A percentile compares a stretch with the other conserved stretches of the same genome.
Conservation (phyloP, 2,329 filamentous ascomycete genomes). For the Westerdykella sp. region DNA sequence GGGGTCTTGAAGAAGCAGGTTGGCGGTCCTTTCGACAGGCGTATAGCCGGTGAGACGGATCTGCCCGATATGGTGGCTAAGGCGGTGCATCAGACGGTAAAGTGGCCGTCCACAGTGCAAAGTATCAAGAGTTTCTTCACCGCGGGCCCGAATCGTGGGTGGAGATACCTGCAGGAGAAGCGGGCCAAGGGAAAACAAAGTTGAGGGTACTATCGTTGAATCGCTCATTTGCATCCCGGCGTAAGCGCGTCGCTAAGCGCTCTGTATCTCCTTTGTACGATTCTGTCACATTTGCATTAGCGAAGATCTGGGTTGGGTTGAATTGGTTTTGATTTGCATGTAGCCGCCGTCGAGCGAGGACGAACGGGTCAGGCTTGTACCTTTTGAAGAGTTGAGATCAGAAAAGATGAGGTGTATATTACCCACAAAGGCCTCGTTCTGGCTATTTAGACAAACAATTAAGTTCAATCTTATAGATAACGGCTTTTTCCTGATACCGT, state of each 20-base stretch:
- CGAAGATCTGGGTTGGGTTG: slow-evolving; percentile 6
- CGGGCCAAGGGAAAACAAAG: slow-evolving; percentile 38
- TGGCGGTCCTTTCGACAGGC: slow-evolving; percentile 77
- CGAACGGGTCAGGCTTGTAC: slow-evolving; percentile 20
- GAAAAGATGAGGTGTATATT: too few relatives aligned
- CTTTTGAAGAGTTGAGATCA: background rate
- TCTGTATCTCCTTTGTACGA: slow-evolving; percentile 7
- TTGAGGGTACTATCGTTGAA: background rate
- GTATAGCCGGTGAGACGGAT: slow-evolving; percentile 69
- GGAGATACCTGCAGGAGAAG: slow-evolving; percentile 80
- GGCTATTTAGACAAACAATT: too few relatives aligned
- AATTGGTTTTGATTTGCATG: slow-evolving; percentile 4
- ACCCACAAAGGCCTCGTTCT: too few relatives aligned
- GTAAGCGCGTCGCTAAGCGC: slow-evolving; percentile 1
- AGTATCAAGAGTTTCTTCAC: slow-evolving; percentile 79
- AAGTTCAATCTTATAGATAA: too few relatives aligned
- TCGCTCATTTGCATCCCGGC: background rate
- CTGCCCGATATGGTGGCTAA: slow-evolving; percentile 65
- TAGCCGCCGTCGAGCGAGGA: slow-evolving; percentile 9
- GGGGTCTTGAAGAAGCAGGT: slow-evolving; percentile 63
- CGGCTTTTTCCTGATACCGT: too few relatives aligned
- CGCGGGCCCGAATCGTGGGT: slow-evolving; percentile 62
- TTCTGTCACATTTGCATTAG: slow-evolving; percentile 4
- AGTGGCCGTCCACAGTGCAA: slow-evolving; percentile 86
- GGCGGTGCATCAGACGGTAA: slow-evolving; percentile 80